phyloP scores from a whole-genome alignment of 1,139 yeast species.

The Kazachstania sp. region DNA sequence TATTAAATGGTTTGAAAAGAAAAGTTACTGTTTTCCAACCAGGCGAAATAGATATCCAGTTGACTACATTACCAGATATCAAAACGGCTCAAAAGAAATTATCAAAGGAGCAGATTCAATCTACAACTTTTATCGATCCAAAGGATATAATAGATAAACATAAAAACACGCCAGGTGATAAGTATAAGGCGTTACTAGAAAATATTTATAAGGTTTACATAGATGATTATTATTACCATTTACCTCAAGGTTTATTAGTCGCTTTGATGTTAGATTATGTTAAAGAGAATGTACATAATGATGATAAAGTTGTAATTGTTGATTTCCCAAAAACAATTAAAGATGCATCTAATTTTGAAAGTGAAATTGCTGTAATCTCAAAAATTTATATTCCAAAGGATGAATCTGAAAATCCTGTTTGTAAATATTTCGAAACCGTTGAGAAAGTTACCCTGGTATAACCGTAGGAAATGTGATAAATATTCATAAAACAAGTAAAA shows the following conservation, averaged over 20 bases:
- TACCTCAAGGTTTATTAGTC: conserved; percentile 53
- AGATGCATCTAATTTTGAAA: conserved; percentile 48
- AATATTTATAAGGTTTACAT: conserved; percentile 25
- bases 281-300: conserved; percentile 29
- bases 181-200: conserved; percentile 36
- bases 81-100: conserved; percentile 10
- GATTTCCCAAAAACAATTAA: conserved; percentile 52
- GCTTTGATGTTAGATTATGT: conserved; percentile 47
- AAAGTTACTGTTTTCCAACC: conserved; percentile 38
- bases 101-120: conserved; percentile 10
- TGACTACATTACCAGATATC: conserved; percentile 27
- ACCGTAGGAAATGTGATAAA: neutral
- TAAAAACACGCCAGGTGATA: conserved; percentile 35
- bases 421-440: conserved; percentile 54
- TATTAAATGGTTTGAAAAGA: conserved; percentile 45
- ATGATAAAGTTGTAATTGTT: conserved; percentile 39
- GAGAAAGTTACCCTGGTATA: conserved; percentile 34
- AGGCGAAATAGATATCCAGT: conserved; percentile 16
- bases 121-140: conserved; percentile 42
- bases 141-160: conserved; percentile 40
- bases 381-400: conserved; percentile 31
- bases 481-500: neutral
- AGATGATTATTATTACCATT: conserved; percentile 28
- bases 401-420: conserved; percentile 33
- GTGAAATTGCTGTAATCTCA: conserved; percentile 36